Evolutionary conservation across 1,284 basidiomycete species (phyloP), one percentile per base, ranked within the genome.

Genomic region (Moniliella sp.): DNA sequence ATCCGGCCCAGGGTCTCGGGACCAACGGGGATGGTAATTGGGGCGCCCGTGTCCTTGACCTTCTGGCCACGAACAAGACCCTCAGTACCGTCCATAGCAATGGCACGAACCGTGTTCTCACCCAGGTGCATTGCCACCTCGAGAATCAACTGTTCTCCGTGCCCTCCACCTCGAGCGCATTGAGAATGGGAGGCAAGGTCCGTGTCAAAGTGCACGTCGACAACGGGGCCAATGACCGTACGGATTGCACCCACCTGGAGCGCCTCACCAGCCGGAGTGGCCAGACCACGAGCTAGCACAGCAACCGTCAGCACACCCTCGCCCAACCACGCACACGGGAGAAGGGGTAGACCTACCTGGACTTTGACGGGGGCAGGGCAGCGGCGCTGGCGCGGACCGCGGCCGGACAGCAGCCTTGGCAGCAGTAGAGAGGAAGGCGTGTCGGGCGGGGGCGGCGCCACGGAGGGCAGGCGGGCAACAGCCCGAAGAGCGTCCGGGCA

Each of bases 51-150:
- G 68, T 94, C 88, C 57, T 88, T 61, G 60, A 94, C 88, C 69
- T 77, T 84, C 66, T 88, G 80, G 34, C 88, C 88, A 69, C 88
- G 84, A 51, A 97, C 84, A 60, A 97, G 81, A 82, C 88, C 88
- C 67, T 93, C 88, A 41, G 88, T 97, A 62, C 86, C 86, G 65
- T 93, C 86, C 64, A 64, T 65, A 50, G 64, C 63, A 51, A 65
- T 65, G 44, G 55, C 50, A 21, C 30, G 30, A 21, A 31, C 30
- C 18, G 30, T 31, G 30, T 35, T 31, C 37, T 57, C 88, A 66
- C 88, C 88, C 45, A 97, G 71, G 66, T 97, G 88, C 51, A 84
- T 82, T 40, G 88, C 81, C 27, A 61, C 61, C 45, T 62, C 61
- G 33, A 61, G 55, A 31, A 62, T 61, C 39, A 62, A 47, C 35